Conservation (phyloP, 2,329 filamentous ascomycete species). For the Hawksworthiomyces lignivorus region DNA sequence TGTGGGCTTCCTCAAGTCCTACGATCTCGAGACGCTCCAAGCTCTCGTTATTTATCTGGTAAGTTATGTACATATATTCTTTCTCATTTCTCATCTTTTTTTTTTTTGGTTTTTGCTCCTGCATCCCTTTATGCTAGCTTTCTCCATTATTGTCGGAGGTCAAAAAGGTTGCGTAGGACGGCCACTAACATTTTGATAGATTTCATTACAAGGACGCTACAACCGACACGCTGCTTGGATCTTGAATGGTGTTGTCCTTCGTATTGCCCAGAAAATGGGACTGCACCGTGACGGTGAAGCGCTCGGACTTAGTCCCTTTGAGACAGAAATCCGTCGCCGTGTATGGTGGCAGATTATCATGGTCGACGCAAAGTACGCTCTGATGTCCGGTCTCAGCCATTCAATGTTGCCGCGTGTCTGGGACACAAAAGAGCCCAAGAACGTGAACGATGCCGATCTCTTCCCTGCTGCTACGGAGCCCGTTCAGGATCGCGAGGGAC, state of each 20-base stretch:
- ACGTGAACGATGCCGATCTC: conserved; percentile 53
- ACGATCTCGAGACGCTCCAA: conserved; percentile 52
- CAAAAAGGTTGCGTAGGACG: too few species aligned
- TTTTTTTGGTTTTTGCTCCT: not conserved
- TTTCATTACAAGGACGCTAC: conserved; percentile 50
- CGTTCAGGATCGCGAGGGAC: conserved; percentile 43
- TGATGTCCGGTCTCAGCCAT: conserved; percentile 50
- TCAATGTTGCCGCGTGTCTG: conserved; percentile 44
- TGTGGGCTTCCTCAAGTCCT: conserved; percentile 50
- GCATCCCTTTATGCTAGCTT: not conserved
- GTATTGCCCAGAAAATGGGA: conserved; percentile 61
- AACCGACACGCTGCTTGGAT: conserved; percentile 54
- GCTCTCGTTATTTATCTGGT: conserved; percentile 52
- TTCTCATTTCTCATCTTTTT: not conserved
- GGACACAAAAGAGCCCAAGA: conserved; percentile 49
- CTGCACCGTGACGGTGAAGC: conserved; percentile 54
- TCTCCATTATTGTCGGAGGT: not conserved
- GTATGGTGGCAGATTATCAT: conserved; percentile 60
- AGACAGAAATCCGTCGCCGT: conserved; percentile 59
- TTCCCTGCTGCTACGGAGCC: conserved; percentile 45
- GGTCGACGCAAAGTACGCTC: conserved; percentile 48
- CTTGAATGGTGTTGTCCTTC: conserved; percentile 51
- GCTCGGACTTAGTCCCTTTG: conserved; percentile 51
- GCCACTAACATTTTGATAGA: conserved; percentile 26
- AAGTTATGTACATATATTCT: conserved; percentile 13